Percentiles rank a stretch among this genome's conserved stretches.
Evolutionary conservation across 1,284 basidiomycete species (phyloP).

Genomic region (Ceraceosorus guamensis): DNA sequence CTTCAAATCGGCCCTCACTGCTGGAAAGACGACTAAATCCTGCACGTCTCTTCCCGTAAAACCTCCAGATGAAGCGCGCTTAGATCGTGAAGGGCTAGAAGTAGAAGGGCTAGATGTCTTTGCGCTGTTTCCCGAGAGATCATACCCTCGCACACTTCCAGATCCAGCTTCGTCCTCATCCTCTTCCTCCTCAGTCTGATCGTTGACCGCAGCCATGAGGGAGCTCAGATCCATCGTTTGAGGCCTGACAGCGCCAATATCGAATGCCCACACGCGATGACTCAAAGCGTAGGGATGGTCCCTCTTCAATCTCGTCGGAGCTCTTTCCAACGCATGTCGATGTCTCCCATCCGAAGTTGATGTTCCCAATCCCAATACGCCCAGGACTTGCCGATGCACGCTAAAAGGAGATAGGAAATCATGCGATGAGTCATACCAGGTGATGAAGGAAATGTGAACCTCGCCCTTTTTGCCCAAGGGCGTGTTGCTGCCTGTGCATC

Average conservation of each 20-base stretch:
- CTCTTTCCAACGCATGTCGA: constrained; percentile 19
- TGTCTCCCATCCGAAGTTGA: constrained; percentile 11
- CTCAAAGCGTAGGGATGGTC: constrained; percentile 38
- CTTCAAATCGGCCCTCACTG: constrained; percentile 39
- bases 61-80: background rate
- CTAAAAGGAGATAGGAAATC: constrained; percentile 43
- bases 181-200: constrained; percentile 16
- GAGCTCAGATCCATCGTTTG: constrained; percentile 29
- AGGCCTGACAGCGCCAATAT: constrained; percentile 24
- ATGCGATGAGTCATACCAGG: constrained; percentile 40
- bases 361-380: constrained; percentile 34
- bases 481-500: constrained; percentile 5
- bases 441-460: constrained; percentile 42
- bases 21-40: constrained; percentile 40
- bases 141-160: background rate
- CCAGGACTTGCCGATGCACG: constrained; percentile 40
- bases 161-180: constrained; percentile 13
- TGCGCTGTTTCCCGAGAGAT: background rate
- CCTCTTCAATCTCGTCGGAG: constrained; percentile 26
- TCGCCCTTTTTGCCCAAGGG: constrained; percentile 36
- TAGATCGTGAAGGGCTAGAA: background rate
- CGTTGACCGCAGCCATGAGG: no score
- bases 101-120: background rate
- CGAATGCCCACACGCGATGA: constrained; percentile 43
- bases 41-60: background rate